phyloP scores from a whole-genome alignment of 208 protist genomes.

The Trypanosoma caninum region DNA sequence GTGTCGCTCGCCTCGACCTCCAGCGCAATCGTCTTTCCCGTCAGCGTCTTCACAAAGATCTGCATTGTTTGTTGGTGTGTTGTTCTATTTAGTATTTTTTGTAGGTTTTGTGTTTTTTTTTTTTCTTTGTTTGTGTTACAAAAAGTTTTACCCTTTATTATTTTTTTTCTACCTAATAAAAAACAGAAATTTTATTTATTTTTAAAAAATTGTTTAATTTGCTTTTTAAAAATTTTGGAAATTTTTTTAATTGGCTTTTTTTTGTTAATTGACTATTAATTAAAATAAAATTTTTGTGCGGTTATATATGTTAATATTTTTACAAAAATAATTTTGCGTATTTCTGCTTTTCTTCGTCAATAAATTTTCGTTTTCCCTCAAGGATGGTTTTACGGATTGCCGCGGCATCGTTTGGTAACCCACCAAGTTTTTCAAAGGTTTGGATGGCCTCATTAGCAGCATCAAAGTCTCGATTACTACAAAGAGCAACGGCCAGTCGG shows the following conservation, averaged over 20 bases:
- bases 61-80: slow-evolving; percentile 59
- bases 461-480: slow-evolving; percentile 47
- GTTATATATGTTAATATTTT: slow-evolving; percentile 6
- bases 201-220: too few relatives aligned
- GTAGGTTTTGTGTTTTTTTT: too few relatives aligned
- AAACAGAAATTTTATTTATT: too few relatives aligned
- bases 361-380: slow-evolving; percentile 25
- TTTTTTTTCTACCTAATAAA: too few relatives aligned
- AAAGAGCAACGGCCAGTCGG: slow-evolving; percentile 52
- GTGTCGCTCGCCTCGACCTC: slow-evolving; percentile 93
- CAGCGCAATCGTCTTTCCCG: slow-evolving; percentile 92
- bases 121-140: too few relatives aligned
- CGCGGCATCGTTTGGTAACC: slow-evolving; percentile 33
- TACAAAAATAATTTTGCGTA: slow-evolving; percentile 73
- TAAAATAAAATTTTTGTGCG: background rate
- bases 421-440: slow-evolving; percentile 32
- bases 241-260: too few relatives aligned
- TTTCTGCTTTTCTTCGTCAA: slow-evolving; percentile 48
- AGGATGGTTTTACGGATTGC: slow-evolving; percentile 35
- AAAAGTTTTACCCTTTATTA: too few relatives aligned
- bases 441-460: slow-evolving; percentile 32
- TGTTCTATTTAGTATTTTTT: too few relatives aligned
- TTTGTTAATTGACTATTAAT: too few relatives aligned
- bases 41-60: slow-evolving; percentile 96
- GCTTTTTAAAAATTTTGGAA: too few relatives aligned